Base-by-base conservation (phyloP, 2,329 filamentous ascomycete species). In the Hirsutella rhossiliensis region DNA sequence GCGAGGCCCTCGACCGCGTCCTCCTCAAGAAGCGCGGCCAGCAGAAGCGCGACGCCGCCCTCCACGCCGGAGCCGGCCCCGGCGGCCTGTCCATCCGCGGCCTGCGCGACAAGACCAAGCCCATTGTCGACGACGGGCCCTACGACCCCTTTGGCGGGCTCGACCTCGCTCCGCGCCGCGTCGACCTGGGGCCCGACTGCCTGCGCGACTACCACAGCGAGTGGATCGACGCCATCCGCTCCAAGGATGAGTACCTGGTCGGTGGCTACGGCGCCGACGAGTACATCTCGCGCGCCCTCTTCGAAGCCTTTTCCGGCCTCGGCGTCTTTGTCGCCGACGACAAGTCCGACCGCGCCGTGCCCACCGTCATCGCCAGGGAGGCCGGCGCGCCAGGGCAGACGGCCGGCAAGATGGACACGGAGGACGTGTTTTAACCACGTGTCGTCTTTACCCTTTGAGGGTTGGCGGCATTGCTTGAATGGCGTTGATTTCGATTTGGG, bases 71-170 rank as follows among this genome's bases (percentile, higher is more conserved):
- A 15, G 52, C 58, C n/a, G 52, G 48, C 6, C 27, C 49, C 4
- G 47, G 50, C 31, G 57, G 65, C 12, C 63, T 82, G 29, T 78
- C 82, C 3, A 89, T 96, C 62, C 84, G 86, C 52, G 90, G 90
- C 2, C 73, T 96, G 46, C 87, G 85, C 63, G 81, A 75, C 54
- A 73, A 71, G 60, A 63, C 61, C 52, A 71, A 63, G 53, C 50
- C 53, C 8, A 49, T 47, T 13, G 57, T 51, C 41, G 76, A 76
- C 6, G 80, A 87, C 54, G 80, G 80, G 46, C 82, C 87, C 0
- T 96, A 94, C 65, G 88, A 96, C 66, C 84, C 90, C 0, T 95
- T 92, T 58, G 87, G 80, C 34, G 92, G 87, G 1, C 66, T 89
- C 48, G 65, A 75, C 40, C 75, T 89, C 42, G 71, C 71, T 20